Evolutionary conservation across 1,284 basidiomycete genomes (phyloP), one percentile per base, ranked within the genome.

Genomic region (Apiotrichum sp.): DNA sequence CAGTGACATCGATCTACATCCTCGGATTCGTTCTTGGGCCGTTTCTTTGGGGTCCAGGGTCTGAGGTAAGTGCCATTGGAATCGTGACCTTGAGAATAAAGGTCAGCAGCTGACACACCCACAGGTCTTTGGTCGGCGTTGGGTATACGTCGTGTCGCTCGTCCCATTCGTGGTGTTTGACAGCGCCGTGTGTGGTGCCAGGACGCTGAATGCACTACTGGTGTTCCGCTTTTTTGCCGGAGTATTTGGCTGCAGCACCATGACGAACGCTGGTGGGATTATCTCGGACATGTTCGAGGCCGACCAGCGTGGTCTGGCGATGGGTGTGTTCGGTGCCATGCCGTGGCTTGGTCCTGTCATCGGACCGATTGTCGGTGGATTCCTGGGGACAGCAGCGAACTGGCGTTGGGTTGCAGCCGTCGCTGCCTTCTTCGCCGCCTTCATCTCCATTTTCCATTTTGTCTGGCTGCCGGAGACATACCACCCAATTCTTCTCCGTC

Each of bases 391-490:
- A 35, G 58, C 61, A 1, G 46, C 50, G 3, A 66, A 65, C 1
- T 78, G 77, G 78, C 57, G 75, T 32, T 79, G 78, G 77, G 83
- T 83, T 52, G 86, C 86, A 68, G 85, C 83, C 79, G 72, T 87
- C 46, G 81, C 86, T 75, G 80, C 84, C 62, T 66, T 77, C 45
- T 76, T 79, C 63, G 70, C 70, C 58, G 65, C 66, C 8, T 44
- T 72, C 41, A 59, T 71, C 22, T 71, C 73, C 43, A 61, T 73
- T 51, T 52, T 67, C 32, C 67, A 64, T 41, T 47, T 63, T n/a
- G 42, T 72, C 52, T 59, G 71, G 49, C 61, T 69, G 16, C 75
- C 78, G 1, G 78, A 79, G 62, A 79, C 78, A 1, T 78, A 78
- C 57, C 70, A 72, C 0, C 75, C 77, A 0, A 68, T 73, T 4